phyloP scores from a whole-genome alignment of 2,329 filamentous ascomycete genomes.

The Aschersonia sp. region DNA sequence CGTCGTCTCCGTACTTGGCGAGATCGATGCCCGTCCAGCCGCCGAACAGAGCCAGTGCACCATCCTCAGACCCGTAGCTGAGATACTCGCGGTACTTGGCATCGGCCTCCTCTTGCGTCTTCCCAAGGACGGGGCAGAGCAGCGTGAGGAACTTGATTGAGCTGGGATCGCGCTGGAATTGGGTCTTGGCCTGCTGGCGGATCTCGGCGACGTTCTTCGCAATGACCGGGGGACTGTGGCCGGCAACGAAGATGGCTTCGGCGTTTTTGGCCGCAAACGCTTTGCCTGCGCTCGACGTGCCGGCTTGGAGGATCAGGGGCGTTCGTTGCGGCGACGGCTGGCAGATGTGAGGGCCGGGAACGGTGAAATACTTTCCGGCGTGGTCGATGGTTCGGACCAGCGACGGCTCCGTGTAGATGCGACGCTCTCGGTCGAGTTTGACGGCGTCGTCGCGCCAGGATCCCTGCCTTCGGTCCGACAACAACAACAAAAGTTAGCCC shows the following conservation, averaged over 20 bases:
- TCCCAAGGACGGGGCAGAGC: constrained; percentile 42
- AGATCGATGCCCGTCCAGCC: constrained; percentile 55
- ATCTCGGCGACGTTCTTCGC: constrained; percentile 43
- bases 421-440: constrained; percentile 34
- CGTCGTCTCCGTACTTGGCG: constrained; percentile 43
- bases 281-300: constrained; percentile 45
- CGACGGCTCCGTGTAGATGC: constrained; percentile 27
- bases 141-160: constrained; percentile 47
- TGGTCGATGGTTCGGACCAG: constrained; percentile 49
- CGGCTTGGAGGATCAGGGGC: constrained; percentile 49
- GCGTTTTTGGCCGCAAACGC: constrained; percentile 48
- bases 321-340: constrained; percentile 49
- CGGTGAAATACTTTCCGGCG: constrained; percentile 40
- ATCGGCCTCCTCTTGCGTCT: constrained; percentile 44
- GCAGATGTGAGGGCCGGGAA: constrained; percentile 45
- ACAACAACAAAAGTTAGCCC: too few species aligned
- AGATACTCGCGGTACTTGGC: constrained; percentile 34
- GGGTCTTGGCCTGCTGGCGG: constrained; percentile 29
- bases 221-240: constrained; percentile 39
- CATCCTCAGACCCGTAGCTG: constrained; percentile 43
- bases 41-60: constrained; percentile 48
- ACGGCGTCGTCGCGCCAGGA: constrained; percentile 50
- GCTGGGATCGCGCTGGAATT: constrained; percentile 35
- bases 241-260: constrained; percentile 48
- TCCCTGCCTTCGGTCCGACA: constrained; percentile 13